Evolutionary conservation across 116 monocot genomes (phyloP), one percentile per base, ranked within the genome.

Genomic region (Cymodocea nodosa): DNA sequence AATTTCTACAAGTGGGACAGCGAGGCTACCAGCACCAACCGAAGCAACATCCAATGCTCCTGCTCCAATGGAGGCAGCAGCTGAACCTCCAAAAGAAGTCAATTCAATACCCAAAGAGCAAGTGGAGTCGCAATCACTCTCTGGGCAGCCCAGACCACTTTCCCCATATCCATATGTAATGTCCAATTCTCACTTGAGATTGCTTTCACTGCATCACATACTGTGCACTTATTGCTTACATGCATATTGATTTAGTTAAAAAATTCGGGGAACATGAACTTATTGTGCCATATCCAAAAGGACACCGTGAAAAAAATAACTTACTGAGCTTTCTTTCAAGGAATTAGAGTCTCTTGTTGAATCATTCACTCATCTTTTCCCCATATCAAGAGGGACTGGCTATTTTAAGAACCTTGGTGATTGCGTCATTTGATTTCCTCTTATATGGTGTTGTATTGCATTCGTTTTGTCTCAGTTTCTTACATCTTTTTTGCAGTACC

Each of bases 131-230:
- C 72, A 64, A 65, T 61, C 82, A 34, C 55, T 60, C 23, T 63
- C 81, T 63, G 48, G 14, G 13, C 3, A 19, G 5, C 59, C 82
- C 2, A 79, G 76, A 72, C 69, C 86, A 68, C 92, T 92, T 37
- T 98, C 98, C 17, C 98, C 98, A n/a, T 98, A 82, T 35, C 86
- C 98, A 62, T 75, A 71, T 71, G 98, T 97, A 74, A 78, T 59
- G 73, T 53, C 67, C 70, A 10, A 60, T 65, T n/a, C 54, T 64
- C 48, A 44, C 56, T 58, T 35, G 16, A 60, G 35, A 60, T 60
- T 60, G 50, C 24, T 20, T 49, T 23, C 25, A 50, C 24, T 51
- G 15, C 23, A 23, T 22, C 3, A 62, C 19, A 19, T 39, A 0
- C 15, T 2, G 37, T 39, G 35, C n/a, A 4, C 37, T 70, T 15